Evolutionary conservation across 139 green algal genomes (phyloP), one percentile per base, ranked within the genome.

Genomic region (Zygnema circumcarinatum): DNA sequence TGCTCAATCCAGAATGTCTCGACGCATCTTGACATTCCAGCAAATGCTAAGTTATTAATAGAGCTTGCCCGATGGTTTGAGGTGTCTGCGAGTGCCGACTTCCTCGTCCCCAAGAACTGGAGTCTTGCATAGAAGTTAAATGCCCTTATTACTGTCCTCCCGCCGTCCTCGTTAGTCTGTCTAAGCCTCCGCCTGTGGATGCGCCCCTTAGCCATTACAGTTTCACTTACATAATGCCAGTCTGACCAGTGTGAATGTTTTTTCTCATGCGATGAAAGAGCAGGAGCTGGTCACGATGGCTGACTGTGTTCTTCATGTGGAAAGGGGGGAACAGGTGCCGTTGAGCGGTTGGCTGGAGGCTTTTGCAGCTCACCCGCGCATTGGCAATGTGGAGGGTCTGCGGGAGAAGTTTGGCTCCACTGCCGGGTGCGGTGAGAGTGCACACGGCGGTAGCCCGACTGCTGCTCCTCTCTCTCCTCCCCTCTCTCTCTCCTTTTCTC

Each of bases 301-400:
- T 62, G 47, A 62, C 16, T 62, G 7, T 62, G 7, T 62, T 62
- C 16, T 62, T 62, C 47, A 25, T 62, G 7, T 11, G 7, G 56
- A 29, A n/a, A 78, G 7, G 36, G 7, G 69, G 11, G 32, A 36
- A 52, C 81, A 87, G 81, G 81, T 87, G 35, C 40, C 38, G 29
- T 31, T 89, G 47, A n/a, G 41, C 0, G 94, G 93, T 35, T 98
- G 96, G 96, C 88, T 98, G 38, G 92, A 95, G 47, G 96, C 96
- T 0, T 98, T 98, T 85, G 90, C 88, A 32, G 96, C 94, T 0
- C 96, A 98, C 83, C 96, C 96, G 0, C 86, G 93, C 7, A 98
- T 98, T 68, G 96, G 96, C 7, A 95, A 98, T 75, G 84, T 92
- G 41, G 80, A 93, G 36, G 85, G 78, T 41, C 42, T 94, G 33